Percentiles rank a stretch among this genome's conserved stretches.
phyloP scores from a whole-genome alignment of 768 basidiomycete genomes.

The Boletales sp. region DNA sequence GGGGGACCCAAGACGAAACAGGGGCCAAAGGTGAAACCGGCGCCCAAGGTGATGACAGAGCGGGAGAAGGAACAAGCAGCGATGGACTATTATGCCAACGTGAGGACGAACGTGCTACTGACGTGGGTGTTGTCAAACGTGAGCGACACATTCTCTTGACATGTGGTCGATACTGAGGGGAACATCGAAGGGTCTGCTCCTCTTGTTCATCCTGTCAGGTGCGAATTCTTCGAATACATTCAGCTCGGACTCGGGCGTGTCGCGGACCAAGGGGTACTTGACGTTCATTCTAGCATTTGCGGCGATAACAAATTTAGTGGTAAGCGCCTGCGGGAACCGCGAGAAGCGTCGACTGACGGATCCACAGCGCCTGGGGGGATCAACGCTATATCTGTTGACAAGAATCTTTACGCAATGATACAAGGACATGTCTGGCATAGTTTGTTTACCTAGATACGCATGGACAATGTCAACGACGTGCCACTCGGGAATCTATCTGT shows the following conservation, averaged over 20 bases:
- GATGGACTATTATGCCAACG: conserved; percentile 85
- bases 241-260: conserved; percentile 41
- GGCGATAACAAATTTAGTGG: conserved; percentile 69
- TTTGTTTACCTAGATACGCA: neutral
- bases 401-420: conserved; percentile 49
- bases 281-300: conserved; percentile 80
- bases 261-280: conserved; percentile 70
- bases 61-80: conserved; percentile 72
- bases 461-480: no score
- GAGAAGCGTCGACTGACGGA: neutral
- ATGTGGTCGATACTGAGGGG: neutral
- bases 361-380: conserved; percentile 53
- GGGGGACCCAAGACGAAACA: conserved; percentile 7
- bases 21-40: conserved; percentile 8
- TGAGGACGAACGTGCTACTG: conserved; percentile 78
- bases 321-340: conserved; percentile 23
- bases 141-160: conserved; percentile 14
- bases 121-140: conserved; percentile 87
- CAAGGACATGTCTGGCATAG: conserved; percentile 1
- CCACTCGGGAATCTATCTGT: no score
- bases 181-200: conserved; percentile 54
- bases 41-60: conserved; percentile 31
- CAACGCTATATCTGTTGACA: conserved; percentile 51
- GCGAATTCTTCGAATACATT: conserved; percentile 59
- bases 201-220: conserved; percentile 66